Conservation (phyloP, 768 basidiomycete genomes). For the Pleurotus salmoneostramineus region DNA sequence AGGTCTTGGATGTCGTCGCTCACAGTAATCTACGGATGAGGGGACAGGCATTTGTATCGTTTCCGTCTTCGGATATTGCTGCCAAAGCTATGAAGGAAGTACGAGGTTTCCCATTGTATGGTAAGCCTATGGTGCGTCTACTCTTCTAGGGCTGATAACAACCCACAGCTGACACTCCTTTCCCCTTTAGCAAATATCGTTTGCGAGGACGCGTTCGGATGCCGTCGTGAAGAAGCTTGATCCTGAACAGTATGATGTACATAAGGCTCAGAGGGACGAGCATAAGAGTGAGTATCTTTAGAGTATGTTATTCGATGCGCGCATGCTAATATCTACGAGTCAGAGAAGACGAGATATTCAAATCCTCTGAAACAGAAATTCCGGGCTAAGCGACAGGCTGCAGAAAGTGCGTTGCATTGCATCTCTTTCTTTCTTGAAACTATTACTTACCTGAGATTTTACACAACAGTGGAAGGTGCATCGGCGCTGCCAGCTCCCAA, state of each 20-base stretch:
- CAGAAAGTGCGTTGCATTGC: conserved; percentile 53
- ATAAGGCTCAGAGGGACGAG: conserved; percentile 69
- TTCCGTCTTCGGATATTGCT: conserved; percentile 78
- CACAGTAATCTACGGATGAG: conserved; percentile 96
- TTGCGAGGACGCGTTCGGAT: conserved; percentile 86
- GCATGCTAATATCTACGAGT: conserved; percentile 6
- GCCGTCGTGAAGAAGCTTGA: conserved; percentile 81
- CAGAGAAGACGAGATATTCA: conserved; percentile 78
- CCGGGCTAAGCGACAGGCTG: conserved; percentile 74
- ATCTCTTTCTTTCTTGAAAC: no score
- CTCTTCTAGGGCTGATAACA: not conserved
- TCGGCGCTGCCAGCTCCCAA: conserved; percentile 63
- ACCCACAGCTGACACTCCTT: not conserved
- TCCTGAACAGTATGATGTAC: conserved; percentile 61
- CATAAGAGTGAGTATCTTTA: conserved; percentile 69
- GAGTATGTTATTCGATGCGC: not conserved
- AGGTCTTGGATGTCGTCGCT: conserved; percentile 92
- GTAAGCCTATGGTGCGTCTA: conserved; percentile 85
- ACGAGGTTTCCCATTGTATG: conserved; percentile 89
- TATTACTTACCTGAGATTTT: no score
- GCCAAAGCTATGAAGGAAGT: conserved; percentile 91
- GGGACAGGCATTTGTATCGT: conserved; percentile 97
- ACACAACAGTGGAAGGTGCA: conserved; percentile 74
- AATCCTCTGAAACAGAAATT: conserved; percentile 91
- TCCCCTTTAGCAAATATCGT: conserved; percentile 81